A percentile compares a stretch with the other conserved stretches of the same genome.
Conservation (phyloP, 2,329 filamentous ascomycete genomes). For the Nigrospora sphaerica region DNA sequence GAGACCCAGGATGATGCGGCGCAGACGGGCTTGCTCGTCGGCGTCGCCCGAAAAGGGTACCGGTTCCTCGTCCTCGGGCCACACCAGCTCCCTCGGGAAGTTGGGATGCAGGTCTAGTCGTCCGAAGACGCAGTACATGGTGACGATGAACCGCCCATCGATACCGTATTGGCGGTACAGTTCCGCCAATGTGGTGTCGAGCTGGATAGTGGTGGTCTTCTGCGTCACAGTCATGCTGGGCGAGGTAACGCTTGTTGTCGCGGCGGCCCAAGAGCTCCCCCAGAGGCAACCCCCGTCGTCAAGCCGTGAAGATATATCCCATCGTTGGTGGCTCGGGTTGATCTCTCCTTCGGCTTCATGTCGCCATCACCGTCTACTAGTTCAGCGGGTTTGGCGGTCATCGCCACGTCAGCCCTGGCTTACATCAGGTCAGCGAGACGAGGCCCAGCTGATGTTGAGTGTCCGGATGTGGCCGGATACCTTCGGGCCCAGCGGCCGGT, state of each 20-base stretch:
- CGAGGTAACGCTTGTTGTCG: not conserved
- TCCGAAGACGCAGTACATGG: slow-evolving; percentile 15
- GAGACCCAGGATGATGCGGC: slow-evolving; percentile 12
- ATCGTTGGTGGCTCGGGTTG: no score
- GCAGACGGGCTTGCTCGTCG: slow-evolving; percentile 9
- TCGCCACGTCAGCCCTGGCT: no score
- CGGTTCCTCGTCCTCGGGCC: slow-evolving; percentile 15
- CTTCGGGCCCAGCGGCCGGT: no score
- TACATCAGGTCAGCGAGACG: no score
- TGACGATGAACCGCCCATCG: slow-evolving; percentile 11
- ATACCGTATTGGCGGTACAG: slow-evolving; percentile 13
- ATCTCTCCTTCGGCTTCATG: no score
- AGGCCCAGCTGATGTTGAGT: no score
- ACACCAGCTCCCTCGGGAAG: slow-evolving; percentile 12
- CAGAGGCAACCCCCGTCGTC: no score
- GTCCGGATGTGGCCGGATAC: no score
- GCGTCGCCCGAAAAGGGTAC: slow-evolving; percentile 10
- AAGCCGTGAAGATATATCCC: no score
- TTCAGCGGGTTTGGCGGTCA: no score
- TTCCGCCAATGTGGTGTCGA: slow-evolving; percentile 14
- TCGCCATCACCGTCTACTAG: no score
- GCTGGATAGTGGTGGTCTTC: slow-evolving; percentile 2
- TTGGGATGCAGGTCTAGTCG: slow-evolving; percentile 13
- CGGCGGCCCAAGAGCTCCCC: no score
- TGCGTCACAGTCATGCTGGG: not conserved